Evolutionary conservation across 139 green algal genomes (phyloP).

Genomic region (Chlamydomonas sp.): DNA sequence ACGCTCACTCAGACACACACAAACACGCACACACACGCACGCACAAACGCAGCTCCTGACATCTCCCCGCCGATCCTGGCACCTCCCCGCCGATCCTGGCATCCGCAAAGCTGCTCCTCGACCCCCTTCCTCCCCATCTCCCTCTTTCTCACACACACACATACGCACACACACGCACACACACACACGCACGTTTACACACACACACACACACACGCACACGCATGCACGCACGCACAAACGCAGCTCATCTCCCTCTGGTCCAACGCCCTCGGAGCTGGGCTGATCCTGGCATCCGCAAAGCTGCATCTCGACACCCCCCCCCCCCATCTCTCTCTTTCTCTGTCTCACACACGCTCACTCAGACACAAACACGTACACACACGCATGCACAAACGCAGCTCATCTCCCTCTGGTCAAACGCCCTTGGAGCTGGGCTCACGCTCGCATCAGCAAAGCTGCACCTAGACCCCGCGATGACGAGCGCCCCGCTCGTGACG

Average conservation of each 20-base stretch:
- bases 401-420: conserved; percentile 12
- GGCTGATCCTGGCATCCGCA: neutral
- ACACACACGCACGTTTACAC: no score
- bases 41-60: no score
- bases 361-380: neutral
- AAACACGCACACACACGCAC: no score
- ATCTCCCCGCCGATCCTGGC: no score
- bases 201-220: no score
- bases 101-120: no score
- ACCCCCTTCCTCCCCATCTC: no score
- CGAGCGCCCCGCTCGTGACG: conserved; percentile 6
- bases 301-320: neutral
- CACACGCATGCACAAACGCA: neutral
- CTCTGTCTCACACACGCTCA: neutral
- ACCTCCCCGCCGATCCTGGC: no score
- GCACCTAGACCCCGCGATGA: conserved; percentile 9
- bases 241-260: neutral
- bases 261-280: no score
- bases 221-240: neutral
- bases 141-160: no score
- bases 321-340: neutral
- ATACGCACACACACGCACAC: neutral
- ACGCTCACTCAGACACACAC: no score
- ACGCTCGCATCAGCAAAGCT: conserved; percentile 8
- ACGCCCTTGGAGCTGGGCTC: conserved; percentile 7